A percentile compares a stretch with the other conserved stretches of the same genome.
phyloP scores from a whole-genome alignment of 306 rosid genomes.

The Citrullus amarus region DNA sequence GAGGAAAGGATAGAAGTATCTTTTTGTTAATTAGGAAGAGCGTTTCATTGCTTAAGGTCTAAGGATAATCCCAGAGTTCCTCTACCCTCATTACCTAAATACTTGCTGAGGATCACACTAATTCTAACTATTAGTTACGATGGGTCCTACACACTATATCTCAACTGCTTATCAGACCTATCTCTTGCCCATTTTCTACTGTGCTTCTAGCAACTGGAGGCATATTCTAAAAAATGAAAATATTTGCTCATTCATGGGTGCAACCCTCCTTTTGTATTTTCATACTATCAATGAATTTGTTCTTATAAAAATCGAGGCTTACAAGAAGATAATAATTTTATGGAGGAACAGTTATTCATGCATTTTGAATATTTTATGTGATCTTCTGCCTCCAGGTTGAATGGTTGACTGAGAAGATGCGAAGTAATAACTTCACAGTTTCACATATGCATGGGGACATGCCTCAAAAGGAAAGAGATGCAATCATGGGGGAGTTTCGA shows the following conservation, averaged over 20 bases:
- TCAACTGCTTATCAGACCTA: background rate
- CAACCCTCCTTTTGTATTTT: background rate
- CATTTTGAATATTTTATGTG: background rate
- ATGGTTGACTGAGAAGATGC: constrained; percentile 98
- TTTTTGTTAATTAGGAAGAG: background rate
- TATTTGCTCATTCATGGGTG: too few relatives aligned
- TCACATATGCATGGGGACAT: constrained; percentile 98
- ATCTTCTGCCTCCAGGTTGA: constrained; percentile 54
- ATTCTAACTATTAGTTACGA: background rate
- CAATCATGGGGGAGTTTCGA: constrained; percentile 89
- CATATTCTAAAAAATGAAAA: too few relatives aligned
- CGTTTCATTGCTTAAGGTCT: too few relatives aligned
- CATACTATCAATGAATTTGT: background rate
- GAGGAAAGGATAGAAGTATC: background rate
- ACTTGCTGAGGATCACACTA: background rate
- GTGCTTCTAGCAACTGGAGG: background rate
- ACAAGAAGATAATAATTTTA: background rate
- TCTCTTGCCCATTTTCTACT: background rate
- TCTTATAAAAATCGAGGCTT: background rate
- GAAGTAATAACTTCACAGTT: constrained; percentile 81
- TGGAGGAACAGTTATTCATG: background rate
- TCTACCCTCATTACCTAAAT: background rate
- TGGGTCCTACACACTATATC: background rate
- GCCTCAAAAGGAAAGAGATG: constrained; percentile 98
- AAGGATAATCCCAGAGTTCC: background rate